Base-by-base conservation (phyloP, 768 basidiomycete genomes). In the Guyanaporus albipodus region DNA sequence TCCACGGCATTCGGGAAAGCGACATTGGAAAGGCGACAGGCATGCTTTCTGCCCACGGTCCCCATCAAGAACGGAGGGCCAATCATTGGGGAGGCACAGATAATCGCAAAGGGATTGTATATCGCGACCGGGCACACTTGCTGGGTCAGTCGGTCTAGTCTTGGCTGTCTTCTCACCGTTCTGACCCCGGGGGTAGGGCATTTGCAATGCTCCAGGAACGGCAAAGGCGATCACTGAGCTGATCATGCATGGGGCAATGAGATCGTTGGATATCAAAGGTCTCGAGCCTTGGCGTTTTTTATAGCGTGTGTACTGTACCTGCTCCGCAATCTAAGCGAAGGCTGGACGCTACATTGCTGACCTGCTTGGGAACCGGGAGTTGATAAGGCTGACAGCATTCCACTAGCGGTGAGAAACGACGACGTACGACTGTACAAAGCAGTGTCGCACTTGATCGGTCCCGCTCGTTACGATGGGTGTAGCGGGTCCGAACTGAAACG, bases 121-220 rank as follows among this genome's bases (percentile, higher is more conserved):
- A 71, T 93, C 23, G 88, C 82, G 0, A 80, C 81, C 7, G 91
- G 91, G 18, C 88, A 90, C 62, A 85, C 84, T 0, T 87, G 83
- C 57, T 87, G 87, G 85, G 83, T 85, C 55, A 56, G 79, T 69
- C 29, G 9, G 24, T 37, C 42, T n/a, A 32, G 21, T n/a, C 24
- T 19, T 29, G 12, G 41, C 31, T 26, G 10, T 42, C 14, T 6
- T 28, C 7, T 38, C 27, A 24, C 27, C 38, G 24, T 39, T 31
- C 43, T 59, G 14, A 59, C 22, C 19, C n/a, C 19, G 29, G 28
- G 27, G 7, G 33, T 45, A 86, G 85, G 86, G 87, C 0, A 83
- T 88, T 33, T 87, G 80, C 62, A 87, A 87, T 61, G 89, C 83
- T 4, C 90, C 91, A 0, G 91, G 88, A 4, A 93, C 90, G 4